These are phyloP conservation scores for Scenedesmus sp. DNA, from an alignment of 163 green algal genomes.

Conservation along the genomic window DNA sequence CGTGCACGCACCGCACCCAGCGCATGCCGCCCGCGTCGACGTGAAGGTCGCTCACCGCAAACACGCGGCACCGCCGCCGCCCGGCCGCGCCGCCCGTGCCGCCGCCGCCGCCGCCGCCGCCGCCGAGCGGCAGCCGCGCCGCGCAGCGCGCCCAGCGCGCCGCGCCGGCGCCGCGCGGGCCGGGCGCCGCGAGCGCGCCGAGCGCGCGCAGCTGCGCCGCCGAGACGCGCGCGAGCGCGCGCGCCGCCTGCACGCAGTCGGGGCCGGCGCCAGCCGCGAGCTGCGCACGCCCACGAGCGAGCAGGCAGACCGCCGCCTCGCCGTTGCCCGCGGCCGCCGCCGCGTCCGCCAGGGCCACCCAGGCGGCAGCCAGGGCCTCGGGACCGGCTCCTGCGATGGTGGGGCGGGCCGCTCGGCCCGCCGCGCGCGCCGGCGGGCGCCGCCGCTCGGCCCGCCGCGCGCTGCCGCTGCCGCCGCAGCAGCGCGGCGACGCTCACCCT, in stretches of 20 bases:
- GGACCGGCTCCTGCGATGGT: no score
- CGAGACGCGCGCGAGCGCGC: background rate
- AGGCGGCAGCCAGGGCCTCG: no score
- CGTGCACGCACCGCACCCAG: conserved; percentile 47
- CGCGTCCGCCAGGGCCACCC: no score
- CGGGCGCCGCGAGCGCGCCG: no score
- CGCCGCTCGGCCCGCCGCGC: no score
- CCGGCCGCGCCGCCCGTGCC: background rate
- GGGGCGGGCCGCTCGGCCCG: no score
- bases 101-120: conserved; percentile 2
- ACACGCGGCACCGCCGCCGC: conserved; percentile 14
- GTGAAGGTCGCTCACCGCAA: conserved; percentile 56
- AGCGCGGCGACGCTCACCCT: no score
- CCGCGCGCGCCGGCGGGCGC: no score
- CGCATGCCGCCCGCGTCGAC: conserved; percentile 47
- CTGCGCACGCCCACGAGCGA: background rate
- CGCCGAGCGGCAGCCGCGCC: background rate
- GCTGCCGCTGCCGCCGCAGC: no score
- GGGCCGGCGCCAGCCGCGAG: background rate
- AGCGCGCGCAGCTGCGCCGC: conserved; percentile 3
- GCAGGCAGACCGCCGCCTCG: no score
- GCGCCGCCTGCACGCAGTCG: background rate
- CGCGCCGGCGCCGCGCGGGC: conserved; percentile 10
- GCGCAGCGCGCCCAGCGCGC: conserved; percentile 18
- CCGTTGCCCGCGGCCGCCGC: no score